Conservation (phyloP, 2,329 filamentous ascomycete genomes). For the Byssoonygena ceratinophila region DNA sequence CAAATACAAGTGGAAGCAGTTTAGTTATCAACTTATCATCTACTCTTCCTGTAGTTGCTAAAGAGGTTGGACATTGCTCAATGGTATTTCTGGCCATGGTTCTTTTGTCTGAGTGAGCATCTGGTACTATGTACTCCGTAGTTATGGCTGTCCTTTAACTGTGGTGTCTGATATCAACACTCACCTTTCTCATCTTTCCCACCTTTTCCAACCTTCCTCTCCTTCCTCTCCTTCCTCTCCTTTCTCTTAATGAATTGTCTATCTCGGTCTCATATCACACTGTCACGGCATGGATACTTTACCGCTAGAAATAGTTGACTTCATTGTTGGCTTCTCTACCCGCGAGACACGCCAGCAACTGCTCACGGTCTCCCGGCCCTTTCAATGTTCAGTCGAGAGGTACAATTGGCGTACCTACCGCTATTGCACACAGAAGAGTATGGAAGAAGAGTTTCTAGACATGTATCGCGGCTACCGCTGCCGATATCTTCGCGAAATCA, state of each 20-base stretch:
- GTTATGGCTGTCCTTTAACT: too few relatives aligned
- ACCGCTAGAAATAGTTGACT: slow-evolving; percentile 9
- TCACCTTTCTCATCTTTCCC: too few relatives aligned
- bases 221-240: not conserved
- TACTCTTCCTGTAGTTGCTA: too few relatives aligned
- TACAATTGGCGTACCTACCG: not conserved
- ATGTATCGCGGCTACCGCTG: slow-evolving; percentile 8
- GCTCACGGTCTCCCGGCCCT: slow-evolving; percentile 10
- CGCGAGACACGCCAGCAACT: not conserved
- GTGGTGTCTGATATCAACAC: too few relatives aligned
- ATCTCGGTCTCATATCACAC: too few relatives aligned
- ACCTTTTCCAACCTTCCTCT: too few relatives aligned
- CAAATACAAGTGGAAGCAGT: too few relatives aligned
- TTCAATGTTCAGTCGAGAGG: slow-evolving; percentile 8
- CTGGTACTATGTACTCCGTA: too few relatives aligned
- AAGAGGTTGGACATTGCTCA: too few relatives aligned
- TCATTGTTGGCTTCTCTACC: slow-evolving; percentile 1
- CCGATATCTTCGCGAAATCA: slow-evolving; percentile 7
- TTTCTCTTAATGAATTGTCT: not conserved
- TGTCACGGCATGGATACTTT: not conserved
- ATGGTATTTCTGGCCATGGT: too few relatives aligned
- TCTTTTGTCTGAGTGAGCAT: too few relatives aligned
- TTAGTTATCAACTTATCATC: too few relatives aligned
- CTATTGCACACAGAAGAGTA: not conserved
- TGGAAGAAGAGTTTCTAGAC: slow-evolving; percentile 1